Evolutionary conservation across 805 yeast species (phyloP), one percentile per base, ranked within the genome.

Genomic region (Teunomyces gatunensis): DNA sequence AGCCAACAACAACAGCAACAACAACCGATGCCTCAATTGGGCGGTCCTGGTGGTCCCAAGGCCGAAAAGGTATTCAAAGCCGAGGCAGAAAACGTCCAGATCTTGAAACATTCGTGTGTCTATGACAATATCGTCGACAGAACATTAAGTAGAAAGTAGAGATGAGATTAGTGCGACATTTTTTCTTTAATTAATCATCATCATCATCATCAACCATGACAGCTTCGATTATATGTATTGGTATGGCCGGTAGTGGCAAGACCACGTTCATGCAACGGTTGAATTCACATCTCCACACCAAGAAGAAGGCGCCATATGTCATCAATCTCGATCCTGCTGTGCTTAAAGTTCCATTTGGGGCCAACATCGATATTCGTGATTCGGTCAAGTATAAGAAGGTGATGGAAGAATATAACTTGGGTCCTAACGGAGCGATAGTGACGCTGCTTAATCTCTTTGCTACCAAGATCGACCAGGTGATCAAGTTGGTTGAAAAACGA

Each of bases 361-460:
- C 96, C 36, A 90, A 94, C 63, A 90, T 94, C 52, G 99, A 94
- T 68, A 94, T 94, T 53, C 77, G 99, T 60, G 99, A 94, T 67
- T 88, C 97, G 0, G 89, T 94, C 50, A 92, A 94, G 63, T 94
- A 94, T 67, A 88, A 87, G 54, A 90, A 94, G 61, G 98, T 94
- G 39, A 94, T 92, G 98, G 94, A 90, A 57, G 91, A 91, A 62
- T 89, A 92, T 63, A 86, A 88, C 49, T 68, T 94, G 48, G 99
- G 99, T 0, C 99, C 99, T 11, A 94, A 94, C 63, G 99, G 99
- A 48, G 98, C 98, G 2, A 94, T 94, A 62, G 96, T 95, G 54
- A 94, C 99, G 0, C 89, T 96, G 17, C 74, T 94, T 51, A 94
- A 94, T 63, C 72, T 94, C 44, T 94, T 94, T 62, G 75, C 97